A percentile compares a stretch with the other conserved stretches of the same genome.
Evolutionary conservation across 768 basidiomycete genomes (phyloP).

Genomic region (Suillus variegatus): DNA sequence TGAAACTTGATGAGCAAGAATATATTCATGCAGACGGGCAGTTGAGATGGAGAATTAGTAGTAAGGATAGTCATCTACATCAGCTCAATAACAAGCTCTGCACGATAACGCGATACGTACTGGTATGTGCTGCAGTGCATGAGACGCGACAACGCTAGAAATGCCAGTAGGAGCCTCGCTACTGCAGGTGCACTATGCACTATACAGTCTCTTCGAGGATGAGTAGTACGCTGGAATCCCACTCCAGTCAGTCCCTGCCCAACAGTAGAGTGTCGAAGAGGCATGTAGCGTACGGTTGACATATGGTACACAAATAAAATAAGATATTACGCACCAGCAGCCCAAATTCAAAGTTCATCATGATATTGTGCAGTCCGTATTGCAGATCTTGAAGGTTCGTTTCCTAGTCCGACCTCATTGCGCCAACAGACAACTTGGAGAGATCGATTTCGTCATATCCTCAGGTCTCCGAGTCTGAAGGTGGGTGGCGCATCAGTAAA

Average conservation of each 20-base stretch:
- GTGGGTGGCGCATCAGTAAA: no score
- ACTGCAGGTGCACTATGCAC: no score
- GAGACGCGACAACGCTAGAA: no score
- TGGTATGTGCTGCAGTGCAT: no score
- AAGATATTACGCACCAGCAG: slow-evolving; percentile 25
- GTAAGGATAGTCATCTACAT: no score
- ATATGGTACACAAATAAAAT: slow-evolving; percentile 31
- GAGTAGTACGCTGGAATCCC: not conserved
- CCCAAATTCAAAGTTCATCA: slow-evolving; percentile 8
- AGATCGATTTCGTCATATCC: no score
- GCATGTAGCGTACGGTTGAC: slow-evolving; percentile 10
- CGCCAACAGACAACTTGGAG: slow-evolving; percentile 21
- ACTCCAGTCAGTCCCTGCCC: not conserved
- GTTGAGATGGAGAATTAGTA: not conserved
- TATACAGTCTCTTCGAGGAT: no score
- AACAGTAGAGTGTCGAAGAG: slow-evolving; percentile 1
- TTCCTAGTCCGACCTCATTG: slow-evolving; percentile 15
- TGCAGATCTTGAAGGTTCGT: slow-evolving; percentile 26
- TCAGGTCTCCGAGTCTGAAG: no score
- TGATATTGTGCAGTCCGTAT: slow-evolving; percentile 16
- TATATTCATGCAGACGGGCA: not conserved
- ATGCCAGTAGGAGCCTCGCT: no score
- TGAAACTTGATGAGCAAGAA: not conserved
- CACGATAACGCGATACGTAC: no score
- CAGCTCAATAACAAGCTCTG: no score